These are phyloP conservation scores for Ophiostoma tasmaniense DNA, from an alignment of 2,329 filamentous ascomycete species.

Conservation along the genomic window DNA sequence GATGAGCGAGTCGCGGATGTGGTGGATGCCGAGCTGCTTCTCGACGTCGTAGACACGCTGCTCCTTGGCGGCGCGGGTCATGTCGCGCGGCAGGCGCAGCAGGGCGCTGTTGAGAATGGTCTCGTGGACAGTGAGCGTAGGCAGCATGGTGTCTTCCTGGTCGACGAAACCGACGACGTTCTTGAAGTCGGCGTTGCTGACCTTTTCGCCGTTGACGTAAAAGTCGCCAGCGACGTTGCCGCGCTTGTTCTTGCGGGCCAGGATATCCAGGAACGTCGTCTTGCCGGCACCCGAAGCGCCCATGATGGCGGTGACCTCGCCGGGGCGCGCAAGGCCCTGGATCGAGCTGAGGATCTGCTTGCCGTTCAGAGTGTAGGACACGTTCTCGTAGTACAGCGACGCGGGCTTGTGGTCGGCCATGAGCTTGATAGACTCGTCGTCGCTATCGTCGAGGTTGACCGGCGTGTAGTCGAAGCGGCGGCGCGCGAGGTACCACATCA, in stretches of 20 bases:
- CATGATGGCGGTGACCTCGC: conserved; percentile 97
- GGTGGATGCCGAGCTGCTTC: conserved; percentile 86
- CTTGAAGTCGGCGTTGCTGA: conserved; percentile 75
- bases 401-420: conserved; percentile 89
- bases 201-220: conserved; percentile 87
- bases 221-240: conserved; percentile 72
- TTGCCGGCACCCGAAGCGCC: conserved; percentile 95
- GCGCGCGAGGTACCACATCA: conserved; percentile 81
- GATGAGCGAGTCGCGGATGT: conserved; percentile 90
- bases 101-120: conserved; percentile 93
- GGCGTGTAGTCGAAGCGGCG: conserved; percentile 61
- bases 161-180: conserved; percentile 95
- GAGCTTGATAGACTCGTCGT: conserved; percentile 77
- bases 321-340: conserved; percentile 79
- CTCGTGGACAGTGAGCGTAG: conserved; percentile 93
- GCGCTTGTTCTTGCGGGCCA: conserved; percentile 94
- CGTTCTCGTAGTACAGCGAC: conserved; percentile 77
- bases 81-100: conserved; percentile 82
- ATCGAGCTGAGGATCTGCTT: conserved; percentile 76
- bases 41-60: conserved; percentile 89
- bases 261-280: conserved; percentile 91
- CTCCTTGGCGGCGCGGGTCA: conserved; percentile 81
- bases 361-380: conserved; percentile 78
- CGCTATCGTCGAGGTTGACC: conserved; percentile 79
- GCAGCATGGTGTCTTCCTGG: conserved; percentile 94